These are phyloP conservation scores for Bruguiera gymnorhiza DNA, from an alignment of 345 rosid species.

Conservation along the genomic window DNA sequence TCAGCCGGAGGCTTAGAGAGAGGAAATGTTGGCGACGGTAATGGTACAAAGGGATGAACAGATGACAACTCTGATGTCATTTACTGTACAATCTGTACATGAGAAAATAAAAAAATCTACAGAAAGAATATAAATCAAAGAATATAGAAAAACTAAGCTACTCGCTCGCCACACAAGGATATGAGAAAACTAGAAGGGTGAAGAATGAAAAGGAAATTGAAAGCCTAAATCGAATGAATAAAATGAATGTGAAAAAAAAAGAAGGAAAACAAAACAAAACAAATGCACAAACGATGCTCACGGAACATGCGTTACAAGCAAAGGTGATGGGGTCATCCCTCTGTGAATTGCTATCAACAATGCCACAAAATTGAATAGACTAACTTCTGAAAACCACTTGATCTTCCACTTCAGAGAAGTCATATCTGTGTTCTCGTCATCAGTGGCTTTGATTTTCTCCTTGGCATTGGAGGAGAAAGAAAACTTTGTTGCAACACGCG, in stretches of 20 bases:
- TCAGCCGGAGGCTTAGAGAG: no score
- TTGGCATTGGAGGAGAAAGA: conserved; percentile 18
- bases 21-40: no score
- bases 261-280: not conserved
- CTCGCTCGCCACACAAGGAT: conserved; percentile 14
- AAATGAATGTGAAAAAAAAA: conserved; percentile 34
- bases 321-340: conserved; percentile 34
- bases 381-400: conserved; percentile 54
- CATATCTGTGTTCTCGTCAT: conserved; percentile 12
- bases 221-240: conserved; percentile 37
- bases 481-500: conserved; percentile 33
- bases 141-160: conserved; percentile 19
- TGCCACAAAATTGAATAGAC: conserved; percentile 55
- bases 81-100: conserved; percentile 30
- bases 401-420: conserved; percentile 55
- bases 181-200: conserved; percentile 9
- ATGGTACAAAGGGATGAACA: no score
- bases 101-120: not conserved
- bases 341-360: conserved; percentile 69
- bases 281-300: conserved; percentile 10
- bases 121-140: conserved; percentile 35
- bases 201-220: not conserved
- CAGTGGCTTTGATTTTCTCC: conserved; percentile 9
- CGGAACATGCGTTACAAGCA: conserved; percentile 42
- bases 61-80: not conserved